These are phyloP conservation scores for Paracamarosporium sp. DNA, from an alignment of 2,329 filamentous ascomycete species.

Conservation along the genomic window DNA sequence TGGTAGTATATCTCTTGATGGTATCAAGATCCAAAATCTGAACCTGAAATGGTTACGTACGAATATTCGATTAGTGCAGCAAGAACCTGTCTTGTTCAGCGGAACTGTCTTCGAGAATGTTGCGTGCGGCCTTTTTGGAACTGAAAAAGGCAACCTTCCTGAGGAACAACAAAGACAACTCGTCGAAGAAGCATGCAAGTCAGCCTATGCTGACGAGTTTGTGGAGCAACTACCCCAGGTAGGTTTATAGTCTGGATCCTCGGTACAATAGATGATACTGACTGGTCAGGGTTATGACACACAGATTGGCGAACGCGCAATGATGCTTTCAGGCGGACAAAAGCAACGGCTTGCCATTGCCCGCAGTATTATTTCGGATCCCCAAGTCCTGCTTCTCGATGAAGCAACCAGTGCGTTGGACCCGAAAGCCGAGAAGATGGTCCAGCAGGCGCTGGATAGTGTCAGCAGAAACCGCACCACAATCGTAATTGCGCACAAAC, in stretches of 20 bases:
- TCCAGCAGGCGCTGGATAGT: slow-evolving; percentile 88
- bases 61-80: slow-evolving; percentile 79
- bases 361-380: slow-evolving; percentile 83
- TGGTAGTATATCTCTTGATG: slow-evolving; percentile 38
- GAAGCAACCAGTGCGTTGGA: slow-evolving; percentile 92
- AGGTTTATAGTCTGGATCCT: not conserved
- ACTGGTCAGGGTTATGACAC: slow-evolving; percentile 89
- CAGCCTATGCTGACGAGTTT: slow-evolving; percentile 92
- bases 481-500: slow-evolving; percentile 92
- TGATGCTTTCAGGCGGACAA: slow-evolving; percentile 87
- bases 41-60: slow-evolving; percentile 91
- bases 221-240: slow-evolving; percentile 66
- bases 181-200: slow-evolving; percentile 66
- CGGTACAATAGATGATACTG: slow-evolving; percentile 57
- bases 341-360: slow-evolving; percentile 95
- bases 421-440: slow-evolving; percentile 91
- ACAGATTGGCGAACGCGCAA: slow-evolving; percentile 87
- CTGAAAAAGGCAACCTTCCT: slow-evolving; percentile 59
- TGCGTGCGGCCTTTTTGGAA: slow-evolving; percentile 74
- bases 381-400: slow-evolving; percentile 86
- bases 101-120: slow-evolving; percentile 71
- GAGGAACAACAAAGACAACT: slow-evolving; percentile 70
- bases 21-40: slow-evolving; percentile 72
- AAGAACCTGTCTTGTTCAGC: slow-evolving; percentile 38
- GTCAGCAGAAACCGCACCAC: slow-evolving; percentile 88